Evolutionary conservation across 345 rosid species (phyloP).

Genomic region (Conringia planisiliqua): DNA sequence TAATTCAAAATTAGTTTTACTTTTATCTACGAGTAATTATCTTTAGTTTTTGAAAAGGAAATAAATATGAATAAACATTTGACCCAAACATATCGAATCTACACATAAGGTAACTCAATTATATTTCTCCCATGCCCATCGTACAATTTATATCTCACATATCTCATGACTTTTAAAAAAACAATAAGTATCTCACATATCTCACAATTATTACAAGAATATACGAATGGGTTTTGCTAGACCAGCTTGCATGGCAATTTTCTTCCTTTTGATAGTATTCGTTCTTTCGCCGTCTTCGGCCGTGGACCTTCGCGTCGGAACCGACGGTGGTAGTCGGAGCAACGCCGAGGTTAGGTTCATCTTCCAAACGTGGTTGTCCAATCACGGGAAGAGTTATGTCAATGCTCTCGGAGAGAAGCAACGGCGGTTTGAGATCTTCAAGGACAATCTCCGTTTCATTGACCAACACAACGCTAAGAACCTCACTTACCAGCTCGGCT

Average conservation of each 20-base stretch:
- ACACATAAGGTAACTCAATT: background rate
- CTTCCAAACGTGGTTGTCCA: conserved; percentile 65
- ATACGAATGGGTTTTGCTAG: conserved; percentile 34
- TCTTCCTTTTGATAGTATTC: conserved; percentile 37
- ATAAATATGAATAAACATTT: background rate
- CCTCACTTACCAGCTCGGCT: conserved; percentile 56
- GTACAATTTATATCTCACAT: background rate
- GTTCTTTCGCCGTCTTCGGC: conserved; percentile 46
- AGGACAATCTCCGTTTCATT: conserved; percentile 71
- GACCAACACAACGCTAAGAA: conserved; percentile 67
- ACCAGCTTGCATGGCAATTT: conserved; percentile 28
- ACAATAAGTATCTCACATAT: background rate
- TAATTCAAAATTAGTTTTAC: too few relatives aligned
- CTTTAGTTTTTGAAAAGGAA: background rate
- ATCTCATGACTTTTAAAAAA: too few relatives aligned
- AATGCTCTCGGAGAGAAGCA: conserved; percentile 70
- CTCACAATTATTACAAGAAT: background rate
- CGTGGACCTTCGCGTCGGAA: conserved; percentile 51
- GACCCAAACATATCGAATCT: too few relatives aligned
- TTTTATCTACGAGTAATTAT: background rate
- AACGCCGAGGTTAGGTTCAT: conserved; percentile 53
- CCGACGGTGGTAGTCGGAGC: conserved; percentile 49
- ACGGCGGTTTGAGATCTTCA: conserved; percentile 58
- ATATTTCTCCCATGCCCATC: background rate
- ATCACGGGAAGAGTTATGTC: conserved; percentile 55